Evolutionary conservation across 257 asterid genomes (phyloP).

Genomic region (Scutellaria galericulata): DNA sequence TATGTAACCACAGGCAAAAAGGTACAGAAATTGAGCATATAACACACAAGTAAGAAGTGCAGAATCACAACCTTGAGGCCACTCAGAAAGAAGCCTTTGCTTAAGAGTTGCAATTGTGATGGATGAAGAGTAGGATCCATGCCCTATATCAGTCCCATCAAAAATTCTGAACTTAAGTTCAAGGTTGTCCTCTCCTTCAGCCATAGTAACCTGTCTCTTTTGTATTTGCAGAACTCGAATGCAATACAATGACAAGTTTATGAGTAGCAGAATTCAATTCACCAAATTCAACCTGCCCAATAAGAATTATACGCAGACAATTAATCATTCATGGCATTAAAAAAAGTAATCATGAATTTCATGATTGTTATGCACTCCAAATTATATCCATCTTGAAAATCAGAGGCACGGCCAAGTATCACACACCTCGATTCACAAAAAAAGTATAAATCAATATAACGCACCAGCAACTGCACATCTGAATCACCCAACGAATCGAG

Average conservation of each 20-base stretch:
- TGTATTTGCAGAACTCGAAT: conserved; percentile 33
- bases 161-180: conserved; percentile 71
- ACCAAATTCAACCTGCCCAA: conserved; percentile 49
- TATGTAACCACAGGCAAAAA: neutral
- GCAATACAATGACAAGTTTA: conserved; percentile 34
- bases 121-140: conserved; percentile 54
- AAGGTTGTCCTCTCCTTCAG: conserved; percentile 51
- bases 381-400: conserved; percentile 1
- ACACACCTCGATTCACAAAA: conserved; percentile 26
- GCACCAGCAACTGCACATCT: conserved; percentile 46
- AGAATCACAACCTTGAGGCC: conserved; percentile 68
- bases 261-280: conserved; percentile 27
- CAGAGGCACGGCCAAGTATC: conserved; percentile 1
- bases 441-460: conserved; percentile 28
- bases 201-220: conserved; percentile 44
- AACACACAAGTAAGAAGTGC: neutral
- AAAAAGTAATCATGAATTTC: neutral
- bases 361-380: conserved; percentile 7
- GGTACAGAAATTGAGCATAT: neutral
- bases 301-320: conserved; percentile 17
- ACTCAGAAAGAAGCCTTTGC: conserved; percentile 58
- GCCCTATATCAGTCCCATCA: conserved; percentile 75
- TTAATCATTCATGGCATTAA: conserved; percentile 8
- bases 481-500: conserved; percentile 41
- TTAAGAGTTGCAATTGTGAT: conserved; percentile 52